These are phyloP conservation scores for Aspergillus persii DNA, from an alignment of 2,329 filamentous ascomycete genomes.

Conservation along the genomic window DNA sequence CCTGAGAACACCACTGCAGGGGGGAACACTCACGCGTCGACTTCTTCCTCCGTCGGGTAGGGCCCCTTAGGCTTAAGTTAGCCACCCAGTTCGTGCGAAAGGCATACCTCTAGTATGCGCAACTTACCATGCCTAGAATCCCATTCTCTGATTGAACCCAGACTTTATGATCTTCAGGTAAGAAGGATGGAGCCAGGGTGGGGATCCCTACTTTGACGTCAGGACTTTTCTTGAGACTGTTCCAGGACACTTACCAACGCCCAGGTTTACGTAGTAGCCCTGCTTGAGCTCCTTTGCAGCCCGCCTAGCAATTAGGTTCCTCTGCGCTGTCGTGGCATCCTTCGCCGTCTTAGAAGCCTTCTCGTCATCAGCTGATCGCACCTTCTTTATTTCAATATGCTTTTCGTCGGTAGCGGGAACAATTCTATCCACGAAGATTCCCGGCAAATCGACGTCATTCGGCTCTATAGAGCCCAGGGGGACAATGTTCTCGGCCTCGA, in stretches of 20 bases:
- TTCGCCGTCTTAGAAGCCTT: conserved; percentile 37
- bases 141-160: conserved; percentile 88
- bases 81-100: conserved; percentile 3
- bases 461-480: conserved; percentile 69
- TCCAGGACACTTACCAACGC: conserved; percentile 27
- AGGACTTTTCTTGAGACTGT: neutral
- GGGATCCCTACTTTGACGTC: conserved; percentile 61
- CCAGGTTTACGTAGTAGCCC: conserved; percentile 37
- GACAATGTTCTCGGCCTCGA: conserved; percentile 83
- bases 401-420: conserved; percentile 71
- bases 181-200: conserved; percentile 75
- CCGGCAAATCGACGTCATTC: conserved; percentile 73
- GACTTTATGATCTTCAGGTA: conserved; percentile 67
- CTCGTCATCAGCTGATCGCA: conserved; percentile 44
- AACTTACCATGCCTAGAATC: conserved; percentile 65
- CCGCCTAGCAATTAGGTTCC: conserved; percentile 67
- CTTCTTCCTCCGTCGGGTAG: conserved; percentile 69
- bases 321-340: conserved; percentile 34
- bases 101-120: neutral
- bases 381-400: conserved; percentile 67
- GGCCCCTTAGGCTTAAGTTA: conserved; percentile 51
- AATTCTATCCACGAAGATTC: conserved; percentile 79
- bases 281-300: conserved; percentile 78
- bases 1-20: neutral
- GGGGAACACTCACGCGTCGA: conserved; percentile 56